Conservation (phyloP, 345 rosid species). For the Viola odorata region DNA sequence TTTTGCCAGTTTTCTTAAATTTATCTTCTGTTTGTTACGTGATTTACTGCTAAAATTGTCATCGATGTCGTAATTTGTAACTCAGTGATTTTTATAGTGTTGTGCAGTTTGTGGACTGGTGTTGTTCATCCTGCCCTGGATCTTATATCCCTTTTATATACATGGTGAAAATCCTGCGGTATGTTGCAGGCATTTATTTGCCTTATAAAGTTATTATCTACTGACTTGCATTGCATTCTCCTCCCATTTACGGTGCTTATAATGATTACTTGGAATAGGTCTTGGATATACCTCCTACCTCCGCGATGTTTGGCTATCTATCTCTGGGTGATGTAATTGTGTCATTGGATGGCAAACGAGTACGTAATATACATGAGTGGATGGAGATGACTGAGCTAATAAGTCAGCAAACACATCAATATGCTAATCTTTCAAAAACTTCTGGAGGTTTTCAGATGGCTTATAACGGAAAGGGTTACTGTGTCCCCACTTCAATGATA, state of each 20-base stretch:
- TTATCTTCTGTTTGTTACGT: neutral
- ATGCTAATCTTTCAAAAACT: constrained; percentile 31
- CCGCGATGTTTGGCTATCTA: constrained; percentile 66
- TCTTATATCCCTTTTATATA: constrained; percentile 55
- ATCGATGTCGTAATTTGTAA: constrained; percentile 5
- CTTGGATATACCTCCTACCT: constrained; percentile 53
- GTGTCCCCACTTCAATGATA: constrained; percentile 47
- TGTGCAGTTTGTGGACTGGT: constrained; percentile 58
- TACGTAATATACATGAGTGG: constrained; percentile 62
- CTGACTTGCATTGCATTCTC: neutral
- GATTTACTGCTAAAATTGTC: neutral
- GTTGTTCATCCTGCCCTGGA: constrained; percentile 51
- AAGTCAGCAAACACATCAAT: constrained; percentile 32
- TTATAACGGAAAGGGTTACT: constrained; percentile 59
- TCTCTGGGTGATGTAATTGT: constrained; percentile 69
- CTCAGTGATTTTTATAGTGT: constrained; percentile 28
- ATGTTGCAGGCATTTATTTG: neutral
- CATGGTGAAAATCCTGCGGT: constrained; percentile 58
- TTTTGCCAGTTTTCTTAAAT: neutral
- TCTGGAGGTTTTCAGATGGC: constrained; percentile 20
- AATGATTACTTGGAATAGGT: constrained; percentile 40
- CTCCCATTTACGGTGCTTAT: neutral
- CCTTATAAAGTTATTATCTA: too few species aligned
- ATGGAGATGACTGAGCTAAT: constrained; percentile 36
- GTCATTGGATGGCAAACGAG: constrained; percentile 58